Evolutionary conservation across 108 stramenopile species (phyloP), one percentile per base, ranked within the genome.

Genomic region (Schizochytrium sp.): DNA sequence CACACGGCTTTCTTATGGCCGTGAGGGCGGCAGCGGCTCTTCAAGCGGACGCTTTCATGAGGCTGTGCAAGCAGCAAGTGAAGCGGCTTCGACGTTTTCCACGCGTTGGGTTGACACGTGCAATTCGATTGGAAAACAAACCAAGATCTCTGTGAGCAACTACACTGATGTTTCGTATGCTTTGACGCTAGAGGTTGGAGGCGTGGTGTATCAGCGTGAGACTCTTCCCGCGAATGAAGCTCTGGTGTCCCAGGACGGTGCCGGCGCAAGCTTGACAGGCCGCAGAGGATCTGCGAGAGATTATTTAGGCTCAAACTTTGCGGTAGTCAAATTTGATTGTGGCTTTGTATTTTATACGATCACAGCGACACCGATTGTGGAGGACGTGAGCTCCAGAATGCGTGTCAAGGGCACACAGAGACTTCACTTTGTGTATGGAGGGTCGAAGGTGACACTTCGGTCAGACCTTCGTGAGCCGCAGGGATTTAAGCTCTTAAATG

Each of bases 291-390:
- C 28, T 38, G 53, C 47, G 17, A 55, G 15, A 42, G 50, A 49
- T 40, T 83, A 55, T 55, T n/a, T 49, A 40, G 76, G 76, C 76
- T n/a, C 76, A 47, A 83, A 83, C 47, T 83, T 83, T 83, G 76
- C 76, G 13, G 76, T 83, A 5, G 76, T 55, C 2, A 83, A 83
- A 42, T 55, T 83, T 28, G 28, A 49, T n/a, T 83, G 76, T 40
- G 76, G 76, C 2, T 83, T 55, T 28, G 76, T 55, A 0, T 83
- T 49, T 38, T 83, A 83, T 28, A 38, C 76, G 15, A 83, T 83
- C 12, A 55, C 76, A 38, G 76, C 47, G n/a, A 83, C 76, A 10
- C 53, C 76, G 0, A 69, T 69, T 15, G 12, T 69, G 42, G 76
- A 83, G 15, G 76, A 83, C 40, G 47, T n/a, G 38, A n/a, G 28